Percentiles rank a stretch among this genome's conserved stretches.
phyloP scores from a whole-genome alignment of 305 asterid species.

The Fraxinus sp. region DNA sequence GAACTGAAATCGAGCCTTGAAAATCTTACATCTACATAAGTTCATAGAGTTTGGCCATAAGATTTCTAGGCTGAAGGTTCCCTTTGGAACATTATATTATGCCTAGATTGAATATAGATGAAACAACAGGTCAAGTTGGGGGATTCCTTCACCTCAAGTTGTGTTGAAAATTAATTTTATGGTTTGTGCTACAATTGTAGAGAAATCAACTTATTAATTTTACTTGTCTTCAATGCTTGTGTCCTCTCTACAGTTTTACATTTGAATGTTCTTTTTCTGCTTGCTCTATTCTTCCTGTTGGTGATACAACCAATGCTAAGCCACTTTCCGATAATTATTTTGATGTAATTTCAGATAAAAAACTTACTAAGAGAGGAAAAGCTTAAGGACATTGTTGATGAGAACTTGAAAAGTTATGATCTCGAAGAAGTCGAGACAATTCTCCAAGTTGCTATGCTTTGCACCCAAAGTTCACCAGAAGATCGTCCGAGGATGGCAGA shows the following conservation, averaged over 20 bases:
- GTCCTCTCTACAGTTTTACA: not conserved
- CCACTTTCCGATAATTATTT: not conserved
- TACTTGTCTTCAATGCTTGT: too few species aligned
- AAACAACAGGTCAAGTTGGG: not conserved
- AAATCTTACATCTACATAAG: not conserved
- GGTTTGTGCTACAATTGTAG: not conserved
- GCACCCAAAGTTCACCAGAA: slow-evolving; percentile 75
- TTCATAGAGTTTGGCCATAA: not conserved
- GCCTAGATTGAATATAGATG: not conserved
- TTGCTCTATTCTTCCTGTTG: not conserved
- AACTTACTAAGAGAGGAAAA: slow-evolving; percentile 66
- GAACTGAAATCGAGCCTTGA: not conserved
- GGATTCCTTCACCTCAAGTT: not conserved
- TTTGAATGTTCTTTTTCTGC: not conserved
- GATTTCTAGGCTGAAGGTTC: not conserved
- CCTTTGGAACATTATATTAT: not conserved
- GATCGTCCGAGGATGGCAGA: slow-evolving; percentile 78
- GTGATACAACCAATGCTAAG: not conserved
- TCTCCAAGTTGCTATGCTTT: slow-evolving; percentile 81
- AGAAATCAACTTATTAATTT: too few species aligned
- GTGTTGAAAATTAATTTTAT: not conserved
- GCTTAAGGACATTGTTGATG: slow-evolving; percentile 62
- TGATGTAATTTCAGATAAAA: slow-evolving; percentile 49
- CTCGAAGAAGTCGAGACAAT: slow-evolving; percentile 61
- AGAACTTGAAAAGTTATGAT: slow-evolving; percentile 48